Base-by-base conservation (phyloP, 2,329 filamentous ascomycete species). In the Emergomyces orientalis region DNA sequence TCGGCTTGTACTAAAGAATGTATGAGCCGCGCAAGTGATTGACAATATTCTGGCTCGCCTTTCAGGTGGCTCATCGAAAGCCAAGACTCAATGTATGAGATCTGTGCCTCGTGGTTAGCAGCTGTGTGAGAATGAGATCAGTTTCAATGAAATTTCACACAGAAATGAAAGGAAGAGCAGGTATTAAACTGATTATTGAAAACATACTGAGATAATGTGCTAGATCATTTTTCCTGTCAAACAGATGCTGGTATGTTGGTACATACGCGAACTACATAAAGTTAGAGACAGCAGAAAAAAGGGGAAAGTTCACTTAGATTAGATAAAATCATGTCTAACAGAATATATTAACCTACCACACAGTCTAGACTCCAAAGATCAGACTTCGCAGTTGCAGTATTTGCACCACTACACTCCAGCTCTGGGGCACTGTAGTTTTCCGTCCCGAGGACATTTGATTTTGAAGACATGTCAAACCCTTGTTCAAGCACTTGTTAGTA, bases 341-440 rank as follows among this genome's bases (percentile, higher is more conserved):
- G 25, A 11, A 30, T 39, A 13, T 8, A 8, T 27, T n/a, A 61
- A 30, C 47, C 30, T 54, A 61, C 59, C 59, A 61, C 45, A 52
- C 59, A 61, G 30, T 32, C 59, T 27, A 61, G 45, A 61, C 59
- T 61, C 59, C 59, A 61, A 52, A 61, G 59, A 7, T 54, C 59
- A 61, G 34, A 61, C 47, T 61, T 61, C 47, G 30, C 59, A 52
- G 59, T 61, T 2, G 59, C 45, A 17, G 45, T 51, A 52, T 61
- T 61, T 54, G 41, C 14, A 54, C 59, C 45, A 25, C 17, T 39
- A 54, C 47, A 47, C 27, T 61, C 45, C 32, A 61, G 41, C 14
- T 61, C 59, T 41, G 59, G 47, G 14, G 59, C 59, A 25, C 45
- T 1, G 45, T 61, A 61, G 19, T 54, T 61, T 37, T 43, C 25